phyloP scores from a whole-genome alignment of 2,329 filamentous ascomycete species.

The Aspergillus fumigatus region DNA sequence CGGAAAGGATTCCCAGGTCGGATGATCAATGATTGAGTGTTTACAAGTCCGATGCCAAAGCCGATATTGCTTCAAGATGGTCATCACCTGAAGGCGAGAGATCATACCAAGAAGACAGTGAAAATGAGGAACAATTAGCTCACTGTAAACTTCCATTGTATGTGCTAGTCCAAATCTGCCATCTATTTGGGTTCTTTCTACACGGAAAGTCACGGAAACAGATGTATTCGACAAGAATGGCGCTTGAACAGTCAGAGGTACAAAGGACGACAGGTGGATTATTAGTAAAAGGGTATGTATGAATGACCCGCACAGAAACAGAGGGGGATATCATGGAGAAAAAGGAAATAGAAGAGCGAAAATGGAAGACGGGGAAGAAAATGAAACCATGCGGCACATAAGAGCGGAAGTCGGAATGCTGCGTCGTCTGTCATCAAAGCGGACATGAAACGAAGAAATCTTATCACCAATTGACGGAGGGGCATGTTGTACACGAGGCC shows the following conservation, averaged over 20 bases:
- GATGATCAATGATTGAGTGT: background rate
- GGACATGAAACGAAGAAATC: conserved; percentile 32
- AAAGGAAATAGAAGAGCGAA: conserved; percentile 21
- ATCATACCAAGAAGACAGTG: background rate
- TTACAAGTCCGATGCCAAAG: background rate
- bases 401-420: conserved; percentile 32
- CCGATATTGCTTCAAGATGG: background rate
- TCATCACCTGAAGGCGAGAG: background rate
- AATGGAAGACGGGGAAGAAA: conserved; percentile 13
- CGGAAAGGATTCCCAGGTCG: background rate
- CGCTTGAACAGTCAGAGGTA: conserved; percentile 13
- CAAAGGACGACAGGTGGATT: conserved; percentile 15
- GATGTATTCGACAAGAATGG: conserved; percentile 4
- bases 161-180: conserved; percentile 11
- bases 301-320: conserved; percentile 33
- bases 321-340: conserved; percentile 42
- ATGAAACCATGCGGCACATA: conserved; percentile 17
- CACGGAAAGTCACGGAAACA: conserved; percentile 5
- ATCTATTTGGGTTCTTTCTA: conserved; percentile 17
- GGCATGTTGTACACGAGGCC: conserved; percentile 34
- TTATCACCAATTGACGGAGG: conserved; percentile 17
- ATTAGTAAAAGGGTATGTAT: conserved; percentile 32
- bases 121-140: background rate
- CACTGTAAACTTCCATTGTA: background rate
- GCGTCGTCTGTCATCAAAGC: conserved; percentile 41